Base-by-base conservation (phyloP, 345 rosid species). In the Lepidium sativum region DNA sequence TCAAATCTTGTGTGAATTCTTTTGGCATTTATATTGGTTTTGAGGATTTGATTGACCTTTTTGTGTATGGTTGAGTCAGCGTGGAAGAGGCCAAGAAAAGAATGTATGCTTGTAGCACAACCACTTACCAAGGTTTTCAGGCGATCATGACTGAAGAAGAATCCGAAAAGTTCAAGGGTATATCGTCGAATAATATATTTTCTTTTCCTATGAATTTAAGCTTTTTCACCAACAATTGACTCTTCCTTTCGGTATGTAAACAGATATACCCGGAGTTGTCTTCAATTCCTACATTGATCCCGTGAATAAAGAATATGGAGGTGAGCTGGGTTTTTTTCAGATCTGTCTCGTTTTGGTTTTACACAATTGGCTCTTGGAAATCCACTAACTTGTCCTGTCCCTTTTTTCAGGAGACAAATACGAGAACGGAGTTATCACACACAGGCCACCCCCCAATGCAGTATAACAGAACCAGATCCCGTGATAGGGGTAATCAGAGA, bases 71-170 rank as follows among this genome's bases (percentile, higher is more conserved):
- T 60, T 25, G 64, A 67, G 68, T 61, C 75, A 91, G 99, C 42
- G 71, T 88, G 58, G 96, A 91, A 71, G 99, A 86, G 76, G 97
- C 96, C 8, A 88, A 91, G 63, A 54, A 67, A 50, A 88, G 45
- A 59, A 95, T 94, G 11, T 94, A 94, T 74, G 99, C 99, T 3
- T 94, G 99, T 80, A 94, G 96, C 81, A 94, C 96, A 17, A 88
- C 96, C 4, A 94, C 91, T 54, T 94, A 88, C 70, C 73, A 88
- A 56, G 99, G 99, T 3, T 94, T 95, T 84, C 99, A 94, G 68
- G 99, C 92, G 31, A 27, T 86, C 47, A 88, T 94, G 95, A 81
- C 95, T 1, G 92, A 94, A 59, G 83, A 83, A 53, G 91, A 91
- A 73, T 85, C 96, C 0, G 87, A 86, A 66, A 86, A 82, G 64